A percentile compares a stretch with the other conserved stretches of the same genome.
Evolutionary conservation across 768 basidiomycete species (phyloP).

Genomic region (Boletus subparvulus): DNA sequence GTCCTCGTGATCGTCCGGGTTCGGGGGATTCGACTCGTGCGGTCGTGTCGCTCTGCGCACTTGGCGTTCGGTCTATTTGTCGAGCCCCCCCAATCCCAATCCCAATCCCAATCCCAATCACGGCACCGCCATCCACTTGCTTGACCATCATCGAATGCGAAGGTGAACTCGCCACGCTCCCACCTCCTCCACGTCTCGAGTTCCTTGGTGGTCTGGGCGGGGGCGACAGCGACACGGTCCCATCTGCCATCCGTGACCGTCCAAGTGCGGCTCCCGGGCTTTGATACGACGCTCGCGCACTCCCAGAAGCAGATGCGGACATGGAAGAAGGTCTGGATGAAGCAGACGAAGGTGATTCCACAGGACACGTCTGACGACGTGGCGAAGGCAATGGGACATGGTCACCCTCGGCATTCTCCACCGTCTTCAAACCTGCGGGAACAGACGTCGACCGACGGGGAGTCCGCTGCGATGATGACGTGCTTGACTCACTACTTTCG

Average conservation of each 20-base stretch:
- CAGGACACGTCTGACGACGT: conserved; percentile 7
- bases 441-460: conserved; percentile 23
- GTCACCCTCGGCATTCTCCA: conserved; percentile 10
- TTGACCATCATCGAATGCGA: conserved; percentile 7
- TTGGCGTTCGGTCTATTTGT: conserved; percentile 22
- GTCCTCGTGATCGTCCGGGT: conserved; percentile 1
- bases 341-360: conserved; percentile 20
- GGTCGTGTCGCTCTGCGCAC: conserved; percentile 34
- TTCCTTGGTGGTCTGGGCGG: conserved; percentile 25
- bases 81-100: background rate
- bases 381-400: conserved; percentile 10
- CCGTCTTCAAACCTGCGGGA: conserved; percentile 6
- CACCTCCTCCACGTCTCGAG: conserved; percentile 12
- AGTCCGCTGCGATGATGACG: conserved; percentile 4
- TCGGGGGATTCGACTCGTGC: conserved; percentile 17
- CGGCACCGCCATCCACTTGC: background rate
- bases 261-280: background rate
- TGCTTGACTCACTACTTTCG: background rate
- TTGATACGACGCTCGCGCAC: conserved; percentile 44
- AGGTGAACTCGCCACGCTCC: conserved; percentile 6
- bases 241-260: conserved; percentile 15
- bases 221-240: conserved; percentile 27
- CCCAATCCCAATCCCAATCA: background rate
- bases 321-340: conserved; percentile 49
- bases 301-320: conserved; percentile 23